A percentile compares a stretch with the other conserved stretches of the same genome.
These are phyloP conservation scores for Croton laevigatus DNA, from an alignment of 441 rosid species.

Conservation along the genomic window DNA sequence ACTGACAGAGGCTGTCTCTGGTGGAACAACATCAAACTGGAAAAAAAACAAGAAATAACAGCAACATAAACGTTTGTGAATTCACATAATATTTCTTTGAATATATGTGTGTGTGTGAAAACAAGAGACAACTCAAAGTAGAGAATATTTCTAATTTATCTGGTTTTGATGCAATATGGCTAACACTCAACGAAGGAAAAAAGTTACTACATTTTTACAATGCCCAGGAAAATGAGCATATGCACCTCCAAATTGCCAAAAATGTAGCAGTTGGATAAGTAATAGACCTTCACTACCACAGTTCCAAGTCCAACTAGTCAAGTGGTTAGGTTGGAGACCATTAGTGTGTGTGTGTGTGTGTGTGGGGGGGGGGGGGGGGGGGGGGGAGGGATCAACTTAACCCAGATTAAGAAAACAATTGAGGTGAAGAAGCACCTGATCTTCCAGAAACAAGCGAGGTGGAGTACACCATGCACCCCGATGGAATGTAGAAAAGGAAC, in stretches of 20 bases:
- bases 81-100: background rate
- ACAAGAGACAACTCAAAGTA: background rate
- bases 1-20: constrained; percentile 86
- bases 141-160: background rate
- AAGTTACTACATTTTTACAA: background rate
- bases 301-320: background rate
- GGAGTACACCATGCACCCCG: constrained; percentile 99
- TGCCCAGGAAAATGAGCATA: background rate
- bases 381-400: background rate
- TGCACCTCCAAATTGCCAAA: background rate
- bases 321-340: background rate
- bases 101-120: background rate
- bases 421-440: constrained; percentile 53
- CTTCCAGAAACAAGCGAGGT: constrained; percentile 90
- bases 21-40: constrained; percentile 98
- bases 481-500: constrained; percentile 90
- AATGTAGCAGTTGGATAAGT: background rate
- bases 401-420: background rate
- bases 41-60: constrained; percentile 17
- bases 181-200: background rate
- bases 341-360: too few species aligned
- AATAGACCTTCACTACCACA: background rate
- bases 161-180: background rate
- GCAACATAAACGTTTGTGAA: background rate
- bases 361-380: too few species aligned